Base-by-base conservation (phyloP, 2,329 filamentous ascomycete species). In the Fusarium algeriense region DNA sequence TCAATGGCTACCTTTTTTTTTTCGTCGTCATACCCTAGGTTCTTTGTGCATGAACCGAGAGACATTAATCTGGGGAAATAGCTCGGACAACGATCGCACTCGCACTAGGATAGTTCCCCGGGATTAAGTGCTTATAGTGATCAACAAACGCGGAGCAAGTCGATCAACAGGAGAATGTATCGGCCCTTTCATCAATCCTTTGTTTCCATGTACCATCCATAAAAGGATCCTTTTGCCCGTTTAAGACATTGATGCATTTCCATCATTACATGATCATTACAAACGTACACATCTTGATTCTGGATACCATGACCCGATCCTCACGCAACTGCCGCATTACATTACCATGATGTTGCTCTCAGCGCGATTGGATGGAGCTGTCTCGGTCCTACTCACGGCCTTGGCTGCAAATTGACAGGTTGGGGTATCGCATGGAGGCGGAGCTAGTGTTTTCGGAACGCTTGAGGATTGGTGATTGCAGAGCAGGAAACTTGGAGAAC, bases 221-320 rank as follows among this genome's bases (percentile, higher is more conserved):
- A 32, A 26, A 38, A 26, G 1, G 1, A 52, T 15, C 20, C 20
- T 38, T 11, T 52, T 7, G 20, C 48, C 48, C 17, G 7, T 38
- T 38, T 6, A 15, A 52, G 48, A 52, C 5, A 20, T 12, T 12
- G 12, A 52, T n/a, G 32, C 32, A 35, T 48, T 46, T 48, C 8
- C 15, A 32, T 14, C 20, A 48, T 48, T 55, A 55, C 53, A 55
- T 55, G 53, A 55, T 35, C 53, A 48, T 55, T 23, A 55, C 53
- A 48, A 55, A 55, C 30, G 13, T 7, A n/a, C 20, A 12, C 9
- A 4, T 44, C 26, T 11, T 44, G 52, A 26, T 38, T 26, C 23
- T n/a, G 49, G 13, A 15, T n/a, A 38, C n/a, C 26, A n/a, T 20
- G 28, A 34, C 7, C 15, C 23, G 15, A 60, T 30, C 3, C 49